Percentiles rank a stretch among this genome's conserved stretches.
Evolutionary conservation across 495 filamentous ascomycete species (phyloP).

Genomic region (Penicillium maclennaniae): DNA sequence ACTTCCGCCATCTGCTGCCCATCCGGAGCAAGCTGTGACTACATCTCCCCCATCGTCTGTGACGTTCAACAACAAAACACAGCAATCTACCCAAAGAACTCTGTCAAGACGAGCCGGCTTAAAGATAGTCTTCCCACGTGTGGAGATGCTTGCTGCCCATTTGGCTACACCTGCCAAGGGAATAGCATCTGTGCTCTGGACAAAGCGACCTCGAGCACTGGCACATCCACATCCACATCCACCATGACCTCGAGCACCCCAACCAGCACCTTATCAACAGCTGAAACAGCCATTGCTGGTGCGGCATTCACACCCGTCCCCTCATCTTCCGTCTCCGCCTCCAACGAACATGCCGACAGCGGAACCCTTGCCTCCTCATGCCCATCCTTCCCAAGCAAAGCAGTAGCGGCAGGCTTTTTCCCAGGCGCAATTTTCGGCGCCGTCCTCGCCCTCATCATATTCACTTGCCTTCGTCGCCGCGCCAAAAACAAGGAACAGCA

Average conservation of each 20-base stretch:
- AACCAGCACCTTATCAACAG: conserved; percentile 18
- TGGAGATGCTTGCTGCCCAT: conserved; percentile 64
- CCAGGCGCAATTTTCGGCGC: conserved; percentile 56
- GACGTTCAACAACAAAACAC: conserved; percentile 64
- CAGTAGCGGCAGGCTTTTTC: conserved; percentile 60
- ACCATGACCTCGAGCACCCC: conserved; percentile 19
- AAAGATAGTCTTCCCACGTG: conserved; percentile 53
- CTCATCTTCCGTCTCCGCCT: conserved; percentile 18
- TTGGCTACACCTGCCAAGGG: conserved; percentile 67
- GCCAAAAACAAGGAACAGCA: conserved; percentile 10
- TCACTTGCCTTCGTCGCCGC: conserved; percentile 39
- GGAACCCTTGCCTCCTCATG: conserved; percentile 19
- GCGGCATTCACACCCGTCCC: conserved; percentile 18
- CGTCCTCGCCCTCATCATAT: conserved; percentile 40
- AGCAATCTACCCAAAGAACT: conserved; percentile 52
- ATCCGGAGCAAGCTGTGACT: conserved; percentile 53
- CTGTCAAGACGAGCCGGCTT: conserved; percentile 67
- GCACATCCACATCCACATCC: conserved; percentile 12
- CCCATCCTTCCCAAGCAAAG: conserved; percentile 47
- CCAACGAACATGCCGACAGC: conserved; percentile 15
- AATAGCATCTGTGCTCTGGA: conserved; percentile 38
- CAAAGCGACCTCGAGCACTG: conserved; percentile 31
- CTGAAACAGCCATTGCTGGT: conserved; percentile 17
- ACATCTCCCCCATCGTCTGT: conserved; percentile 69
- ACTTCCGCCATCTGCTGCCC: conserved; percentile 81